Evolutionary conservation across 2,329 filamentous ascomycete genomes (phyloP), one percentile per base, ranked within the genome.

Genomic region (Botrytis porri): DNA sequence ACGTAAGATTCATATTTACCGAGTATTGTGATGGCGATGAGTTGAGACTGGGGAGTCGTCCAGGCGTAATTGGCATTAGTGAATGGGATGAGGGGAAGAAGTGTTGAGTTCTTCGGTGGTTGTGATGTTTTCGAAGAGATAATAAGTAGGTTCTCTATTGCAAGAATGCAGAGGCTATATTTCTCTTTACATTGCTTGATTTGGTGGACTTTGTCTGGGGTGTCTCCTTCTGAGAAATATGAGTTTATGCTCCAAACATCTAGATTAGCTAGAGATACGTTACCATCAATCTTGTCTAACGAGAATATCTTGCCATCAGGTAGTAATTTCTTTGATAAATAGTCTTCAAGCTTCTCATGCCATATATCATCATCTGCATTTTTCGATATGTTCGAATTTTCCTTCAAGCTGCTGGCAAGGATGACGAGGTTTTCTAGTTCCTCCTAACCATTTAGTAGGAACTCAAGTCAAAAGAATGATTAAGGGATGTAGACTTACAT

Each of bases 11-110:
- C 64, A 45, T 82, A 78, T 2, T 75, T 32, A 1, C 77, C 61
- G 7, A 87, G 75, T 1, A 86, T 74, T 2, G 65, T 54, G 0
- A 59, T 57, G 1, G 86, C 83, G 0, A 77, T 67, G 0, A 67
- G n/a, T 8, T 81, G 78, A 1, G 82, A 79, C 4, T 77, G 69
- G 1, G 73, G 25, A 1, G 82, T 84, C 6, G 82, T 83, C 84
- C 84, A 86, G n/a, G 78, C 73, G 48, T 83, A 81, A 5, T 63
- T 62, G 16, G 73, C 43, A 45, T 81, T 80, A 9, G 79, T 78
- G 73, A 82, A 82, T 1, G 81, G 79, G 18, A 82, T 75, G 7
- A 83, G 69, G 5, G 81, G 81, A 69, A 82, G 75, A 1, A 84
- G 73, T 4, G 79, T 73, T 1, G 45, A 59, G 45, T 74, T n/a